Evolutionary conservation across 1,139 yeast species (phyloP), one percentile per base, ranked within the genome.

Genomic region (Starmera stellimalicola): DNA sequence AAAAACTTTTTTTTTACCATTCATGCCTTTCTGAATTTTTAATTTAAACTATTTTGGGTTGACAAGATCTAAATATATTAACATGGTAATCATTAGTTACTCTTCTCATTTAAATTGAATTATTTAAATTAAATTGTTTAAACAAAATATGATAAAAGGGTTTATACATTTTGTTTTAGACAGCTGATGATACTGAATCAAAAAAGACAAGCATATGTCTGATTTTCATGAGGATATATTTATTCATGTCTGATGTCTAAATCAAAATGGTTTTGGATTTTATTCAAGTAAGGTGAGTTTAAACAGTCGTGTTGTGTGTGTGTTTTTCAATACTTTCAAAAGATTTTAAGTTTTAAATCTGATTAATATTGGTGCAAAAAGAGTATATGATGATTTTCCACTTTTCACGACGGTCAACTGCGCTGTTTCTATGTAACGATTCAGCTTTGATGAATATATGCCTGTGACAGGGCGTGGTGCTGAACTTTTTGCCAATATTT

Each of bases 371-470:
- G 8, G 11, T n/a, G 12, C 12, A 22, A 22, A 22, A 22, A 22
- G 23, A 22, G 81, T 81, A 78, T 70, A 87, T 87, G 96, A 84
- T 81, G 93, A 79, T 65, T 68, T 64, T 62, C 82, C 91, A 84
- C 83, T 73, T 68, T 78, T 88, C 97, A 88, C 97, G 97, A 88
- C 97, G 97, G 97, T 88, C 97, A 80, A 82, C 97, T 87, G 95
- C 70, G 88, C 78, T 73, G 62, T 69, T 71, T 70, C 69, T 69
- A 62, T 71, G 79, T 77, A 73, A 71, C 75, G 75, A 70, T 73
- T 73, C 65, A 71, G 75, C 85, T 58, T 72, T 88, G 97, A 88
- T 88, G 97, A 88, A 63, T 75, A 60, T 63, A 62, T 68, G 96
- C 96, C 96, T 85, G 74, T 88, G 95, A 88, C 97, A 80, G 83